Percentiles rank a stretch among this genome's conserved stretches.
phyloP scores from a whole-genome alignment of 2,329 filamentous ascomycete genomes.

The Penicillium frequentans region DNA sequence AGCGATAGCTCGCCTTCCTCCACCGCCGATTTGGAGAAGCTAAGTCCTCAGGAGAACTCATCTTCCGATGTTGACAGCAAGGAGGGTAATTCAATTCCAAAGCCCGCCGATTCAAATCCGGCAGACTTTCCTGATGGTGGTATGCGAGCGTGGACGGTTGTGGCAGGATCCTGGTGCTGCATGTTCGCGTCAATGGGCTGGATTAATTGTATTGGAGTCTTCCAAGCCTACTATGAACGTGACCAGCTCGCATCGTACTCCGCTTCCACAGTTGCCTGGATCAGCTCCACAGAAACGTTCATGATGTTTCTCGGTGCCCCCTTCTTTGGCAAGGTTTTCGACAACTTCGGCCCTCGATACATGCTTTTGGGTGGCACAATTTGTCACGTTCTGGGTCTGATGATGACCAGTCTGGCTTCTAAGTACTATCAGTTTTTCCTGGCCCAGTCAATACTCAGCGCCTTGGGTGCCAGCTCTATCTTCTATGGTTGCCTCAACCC shows the following conservation, averaged over 20 bases:
- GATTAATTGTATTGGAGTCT: not conserved
- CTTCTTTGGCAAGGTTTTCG: not conserved
- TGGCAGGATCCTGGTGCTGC: not conserved
- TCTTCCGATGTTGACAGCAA: too few species aligned
- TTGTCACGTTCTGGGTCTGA: not conserved
- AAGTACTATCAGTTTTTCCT: not conserved
- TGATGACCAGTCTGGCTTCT: not conserved
- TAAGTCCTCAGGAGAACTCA: too few species aligned
- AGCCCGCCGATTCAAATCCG: too few species aligned
- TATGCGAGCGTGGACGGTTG: not conserved
- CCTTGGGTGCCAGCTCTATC: not conserved
- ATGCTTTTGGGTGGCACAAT: not conserved
- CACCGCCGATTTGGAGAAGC: too few species aligned
- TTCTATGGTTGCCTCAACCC: not conserved
- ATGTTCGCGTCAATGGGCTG: not conserved
- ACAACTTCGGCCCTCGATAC: not conserved
- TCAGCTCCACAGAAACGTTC: not conserved
- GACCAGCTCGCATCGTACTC: not conserved
- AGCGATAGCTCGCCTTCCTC: too few species aligned
- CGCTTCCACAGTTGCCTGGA: not conserved
- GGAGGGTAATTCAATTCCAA: too few species aligned
- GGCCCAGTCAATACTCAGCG: not conserved
- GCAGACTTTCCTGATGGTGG: not conserved
- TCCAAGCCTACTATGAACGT: not conserved
- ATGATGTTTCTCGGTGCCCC: not conserved